These are phyloP conservation scores for Afroboletus lepidellus DNA, from an alignment of 1,284 basidiomycete species.

Conservation along the genomic window DNA sequence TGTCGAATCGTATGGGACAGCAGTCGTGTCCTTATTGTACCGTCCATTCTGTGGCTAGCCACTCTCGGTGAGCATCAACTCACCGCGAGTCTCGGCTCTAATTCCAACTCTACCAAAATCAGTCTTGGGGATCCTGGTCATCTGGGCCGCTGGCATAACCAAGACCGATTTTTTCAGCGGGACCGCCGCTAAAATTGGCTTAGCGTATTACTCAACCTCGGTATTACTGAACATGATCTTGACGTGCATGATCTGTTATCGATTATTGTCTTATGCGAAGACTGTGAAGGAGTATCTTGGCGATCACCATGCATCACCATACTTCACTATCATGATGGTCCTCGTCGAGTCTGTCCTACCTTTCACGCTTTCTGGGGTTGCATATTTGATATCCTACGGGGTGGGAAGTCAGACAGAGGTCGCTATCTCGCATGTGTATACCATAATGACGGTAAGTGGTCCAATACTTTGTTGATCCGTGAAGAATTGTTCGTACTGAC, in stretches of 20 bases:
- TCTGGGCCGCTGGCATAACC: neutral
- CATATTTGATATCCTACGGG: neutral
- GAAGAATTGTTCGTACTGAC: neutral
- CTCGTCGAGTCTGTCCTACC: neutral
- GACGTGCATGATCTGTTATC: neutral
- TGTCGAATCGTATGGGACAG: neutral
- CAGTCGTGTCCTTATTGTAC: neutral
- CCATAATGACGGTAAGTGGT: neutral
- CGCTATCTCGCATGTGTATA: neutral
- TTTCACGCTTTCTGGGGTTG: neutral
- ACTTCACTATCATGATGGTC: neutral
- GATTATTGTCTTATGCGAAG: neutral
- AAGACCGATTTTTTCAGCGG: neutral
- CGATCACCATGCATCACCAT: neutral
- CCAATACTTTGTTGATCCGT: neutral
- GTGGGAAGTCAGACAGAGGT: neutral
- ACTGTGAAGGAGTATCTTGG: neutral
- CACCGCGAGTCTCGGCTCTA: no score
- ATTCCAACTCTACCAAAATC: neutral
- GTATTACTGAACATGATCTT: neutral
- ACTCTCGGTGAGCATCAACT: neutral
- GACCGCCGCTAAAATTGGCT: neutral
- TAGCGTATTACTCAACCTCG: neutral
- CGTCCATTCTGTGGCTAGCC: neutral
- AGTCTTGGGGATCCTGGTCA: neutral